Base-by-base conservation (phyloP, 495 filamentous ascomycete genomes). In the Xylaria grammica region DNA sequence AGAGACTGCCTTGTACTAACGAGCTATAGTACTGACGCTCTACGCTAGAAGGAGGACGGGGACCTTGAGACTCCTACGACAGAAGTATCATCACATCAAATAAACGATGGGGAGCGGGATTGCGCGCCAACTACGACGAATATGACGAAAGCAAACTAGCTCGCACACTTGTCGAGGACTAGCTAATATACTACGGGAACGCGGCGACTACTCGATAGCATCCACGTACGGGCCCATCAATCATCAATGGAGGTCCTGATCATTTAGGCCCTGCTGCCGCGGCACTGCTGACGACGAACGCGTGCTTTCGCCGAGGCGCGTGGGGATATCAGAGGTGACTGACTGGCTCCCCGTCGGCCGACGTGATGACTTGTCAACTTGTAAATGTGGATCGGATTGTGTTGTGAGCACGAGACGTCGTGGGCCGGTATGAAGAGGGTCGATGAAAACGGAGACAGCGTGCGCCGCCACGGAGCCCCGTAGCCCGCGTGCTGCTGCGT, bases 251-350 rank as follows among this genome's bases (percentile, higher is more conserved):
- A 80, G 74, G 10, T 56, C n/a, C 34, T 54, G 36, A 29, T 50
- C 46, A 2, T 52, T 77, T 67, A 3, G 86, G 80, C 20, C 83
- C 82, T 1, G 87, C 68, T 1, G 75, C 69, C 19, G 75, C 78
- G 6, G 73, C 65, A 85, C 80, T 1, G 86, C 74, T 17, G 87
- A 86, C 3, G 80, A 78, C 57, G 90, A 72, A 27, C 88, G 81
- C 70, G 90, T 72, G 4, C 82, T 66, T 65, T 90, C 88, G 62
- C 89, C 85, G 60, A 90, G 82, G 69, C 81, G 77, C 7, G 77
- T 78, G 20, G 74, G 76, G 6, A 76, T 71, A 60, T 84, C n/a
- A 81, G 69, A 79, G 78, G 27, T 84, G 72, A 2, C 82, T 79
- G 19, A 79, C 73, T 0, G 89, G 76, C 44, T 81, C 83, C 6